Conservation (phyloP, 257 asterid species). For the Gentiana dahurica region DNA sequence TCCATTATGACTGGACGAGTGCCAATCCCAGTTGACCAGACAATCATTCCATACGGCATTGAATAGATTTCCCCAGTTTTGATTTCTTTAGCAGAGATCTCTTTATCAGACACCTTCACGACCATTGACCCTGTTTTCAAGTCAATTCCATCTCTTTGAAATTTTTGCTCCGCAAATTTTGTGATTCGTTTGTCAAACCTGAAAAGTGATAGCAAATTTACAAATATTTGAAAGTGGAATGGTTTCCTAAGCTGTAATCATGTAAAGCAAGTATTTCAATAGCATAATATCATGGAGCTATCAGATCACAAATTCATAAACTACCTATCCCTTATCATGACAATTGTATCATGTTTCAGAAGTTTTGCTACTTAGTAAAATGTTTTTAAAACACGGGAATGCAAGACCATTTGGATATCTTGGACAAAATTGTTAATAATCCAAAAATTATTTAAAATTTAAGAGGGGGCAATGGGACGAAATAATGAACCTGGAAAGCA, state of each 20-base stretch:
- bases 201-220: slow-evolving; percentile 7
- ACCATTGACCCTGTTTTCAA: slow-evolving; percentile 91
- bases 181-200: slow-evolving; percentile 99
- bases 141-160: slow-evolving; percentile 79
- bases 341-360: too few relatives aligned
- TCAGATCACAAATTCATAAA: too few relatives aligned
- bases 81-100: slow-evolving; percentile 61
- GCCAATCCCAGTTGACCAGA: slow-evolving; percentile 98
- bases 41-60: slow-evolving; percentile 93
- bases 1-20: slow-evolving; percentile 83
- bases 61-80: slow-evolving; percentile 63
- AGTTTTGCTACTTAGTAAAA: too few relatives aligned
- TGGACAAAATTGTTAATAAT: too few relatives aligned
- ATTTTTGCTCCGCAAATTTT: slow-evolving; percentile 85
- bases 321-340: too few relatives aligned
- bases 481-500: too few relatives aligned
- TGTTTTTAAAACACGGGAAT: too few relatives aligned
- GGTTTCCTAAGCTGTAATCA: too few relatives aligned
- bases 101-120: slow-evolving; percentile 72
- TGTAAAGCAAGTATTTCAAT: slow-evolving; percentile 3
- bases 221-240: too few relatives aligned
- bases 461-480: too few relatives aligned
- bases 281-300: slow-evolving; percentile 5
- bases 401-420: too few relatives aligned
- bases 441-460: too few relatives aligned